A percentile compares a stretch with the other conserved stretches of the same genome.
These are phyloP conservation scores for Sphagnurus paluster DNA, from an alignment of 1,284 basidiomycete species.

Conservation along the genomic window DNA sequence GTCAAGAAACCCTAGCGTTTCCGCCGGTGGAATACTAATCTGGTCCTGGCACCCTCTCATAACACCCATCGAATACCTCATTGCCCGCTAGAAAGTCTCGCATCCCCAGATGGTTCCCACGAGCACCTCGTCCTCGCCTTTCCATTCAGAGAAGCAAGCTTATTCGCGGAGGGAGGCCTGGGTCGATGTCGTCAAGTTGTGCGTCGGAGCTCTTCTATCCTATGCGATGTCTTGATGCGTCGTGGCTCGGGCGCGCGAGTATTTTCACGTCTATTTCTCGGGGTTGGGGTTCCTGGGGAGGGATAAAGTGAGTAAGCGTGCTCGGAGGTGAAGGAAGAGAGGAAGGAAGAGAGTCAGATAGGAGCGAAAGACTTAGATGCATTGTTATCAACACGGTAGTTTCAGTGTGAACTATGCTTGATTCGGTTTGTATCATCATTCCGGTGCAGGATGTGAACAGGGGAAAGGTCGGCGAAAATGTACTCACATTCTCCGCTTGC, in stretches of 20 bases:
- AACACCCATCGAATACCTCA: too few relatives aligned
- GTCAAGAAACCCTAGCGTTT: too few relatives aligned
- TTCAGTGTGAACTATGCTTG: conserved; percentile 95
- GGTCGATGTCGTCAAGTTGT: too few relatives aligned
- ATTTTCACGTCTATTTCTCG: conserved; percentile 70
- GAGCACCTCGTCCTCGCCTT: too few relatives aligned
- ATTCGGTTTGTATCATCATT: conserved; percentile 67
- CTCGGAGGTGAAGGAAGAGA: conserved; percentile 12
- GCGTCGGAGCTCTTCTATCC: too few relatives aligned
- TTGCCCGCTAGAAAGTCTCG: too few relatives aligned
- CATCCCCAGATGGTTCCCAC: too few relatives aligned
- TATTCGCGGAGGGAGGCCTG: too few relatives aligned
- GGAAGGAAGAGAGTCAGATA: conserved; percentile 64
- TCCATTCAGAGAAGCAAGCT: too few relatives aligned
- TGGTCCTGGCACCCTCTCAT: too few relatives aligned
- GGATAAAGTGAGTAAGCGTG: conserved; percentile 30
- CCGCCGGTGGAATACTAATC: too few relatives aligned
- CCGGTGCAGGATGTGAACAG: conserved; percentile 3
- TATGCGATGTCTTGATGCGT: conserved; percentile 2
- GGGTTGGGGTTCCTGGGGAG: conserved; percentile 76
- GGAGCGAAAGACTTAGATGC: conserved; percentile 92
- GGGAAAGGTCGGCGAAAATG: conserved; percentile 17
- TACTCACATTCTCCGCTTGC: conserved; percentile 96
- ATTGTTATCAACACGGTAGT: conserved; percentile 71
- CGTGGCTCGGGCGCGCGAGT: background rate